Conservation (phyloP, 1,284 basidiomycete species). For the Apiotrichum mycotoxinovorans region DNA sequence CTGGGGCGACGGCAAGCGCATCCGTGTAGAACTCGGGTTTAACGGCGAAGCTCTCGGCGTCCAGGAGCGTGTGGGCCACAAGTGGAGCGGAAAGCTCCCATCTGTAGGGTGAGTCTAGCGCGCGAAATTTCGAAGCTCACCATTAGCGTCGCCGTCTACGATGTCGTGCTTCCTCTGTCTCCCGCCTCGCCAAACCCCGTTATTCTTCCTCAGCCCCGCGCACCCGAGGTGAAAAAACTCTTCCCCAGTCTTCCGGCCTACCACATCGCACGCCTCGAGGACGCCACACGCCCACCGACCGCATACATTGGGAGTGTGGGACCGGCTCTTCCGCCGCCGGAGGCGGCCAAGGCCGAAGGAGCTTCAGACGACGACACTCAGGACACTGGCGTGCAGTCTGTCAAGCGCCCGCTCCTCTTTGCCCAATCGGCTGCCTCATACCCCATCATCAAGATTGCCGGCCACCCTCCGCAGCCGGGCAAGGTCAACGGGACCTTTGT, state of each 20-base stretch:
- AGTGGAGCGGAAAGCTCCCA: constrained; percentile 39
- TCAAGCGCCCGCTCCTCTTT: constrained; percentile 32
- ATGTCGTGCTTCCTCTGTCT: constrained; percentile 42
- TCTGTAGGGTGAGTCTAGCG: constrained; percentile 37
- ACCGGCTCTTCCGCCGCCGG: constrained; percentile 21
- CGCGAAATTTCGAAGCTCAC: not conserved
- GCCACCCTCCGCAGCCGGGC: constrained; percentile 23
- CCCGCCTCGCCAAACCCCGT: constrained; percentile 41
- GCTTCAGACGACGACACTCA: not conserved
- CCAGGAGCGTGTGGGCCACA: constrained; percentile 36
- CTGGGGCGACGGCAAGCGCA: constrained; percentile 24
- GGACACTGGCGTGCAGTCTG: not conserved
- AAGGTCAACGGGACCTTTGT: constrained; percentile 42
- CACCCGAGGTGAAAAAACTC: not conserved
- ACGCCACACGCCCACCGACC: constrained; percentile 26
- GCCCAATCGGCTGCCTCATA: constrained; percentile 46
- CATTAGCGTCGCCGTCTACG: constrained; percentile 46
- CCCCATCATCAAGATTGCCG: constrained; percentile 41
- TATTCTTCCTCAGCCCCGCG: constrained; percentile 47
- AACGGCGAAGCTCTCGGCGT: constrained; percentile 46
- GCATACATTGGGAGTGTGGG: constrained; percentile 45
- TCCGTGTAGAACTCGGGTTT: constrained; percentile 44
- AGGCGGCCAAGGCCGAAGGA: not conserved
- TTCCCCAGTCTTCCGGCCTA: not conserved
- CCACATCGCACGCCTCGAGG: constrained; percentile 5